phyloP scores from a whole-genome alignment of 805 yeast species.

The Pichia deserticola region DNA sequence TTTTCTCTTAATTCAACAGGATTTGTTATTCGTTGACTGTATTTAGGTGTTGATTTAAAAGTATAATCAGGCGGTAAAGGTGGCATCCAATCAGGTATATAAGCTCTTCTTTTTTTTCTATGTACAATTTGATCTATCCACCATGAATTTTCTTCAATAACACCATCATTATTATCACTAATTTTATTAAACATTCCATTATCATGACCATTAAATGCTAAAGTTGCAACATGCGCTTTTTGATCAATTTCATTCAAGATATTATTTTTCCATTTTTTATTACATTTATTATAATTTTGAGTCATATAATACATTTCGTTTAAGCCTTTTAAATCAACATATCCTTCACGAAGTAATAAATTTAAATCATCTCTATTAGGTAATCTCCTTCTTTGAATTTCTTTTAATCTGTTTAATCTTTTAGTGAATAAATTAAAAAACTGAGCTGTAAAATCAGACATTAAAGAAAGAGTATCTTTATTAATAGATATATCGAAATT shows the following conservation, averaged over 20 bases:
- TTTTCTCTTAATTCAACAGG: conserved; percentile 63
- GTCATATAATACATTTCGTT: conserved; percentile 21
- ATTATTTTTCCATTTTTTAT: conserved; percentile 9
- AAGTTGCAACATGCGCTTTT: background rate
- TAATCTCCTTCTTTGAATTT: conserved; percentile 51
- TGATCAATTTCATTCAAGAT: conserved; percentile 6
- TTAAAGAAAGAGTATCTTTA: background rate
- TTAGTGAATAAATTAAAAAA: conserved; percentile 33
- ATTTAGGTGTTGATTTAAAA: conserved; percentile 69
- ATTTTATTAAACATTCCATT: conserved; percentile 4
- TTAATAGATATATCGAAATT: background rate
- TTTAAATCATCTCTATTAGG: conserved; percentile 47
- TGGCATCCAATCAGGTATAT: conserved; percentile 75
- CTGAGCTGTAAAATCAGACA: conserved; percentile 21
- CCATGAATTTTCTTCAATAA: background rate
- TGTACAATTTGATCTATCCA: conserved; percentile 12
- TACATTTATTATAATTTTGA: conserved; percentile 19
- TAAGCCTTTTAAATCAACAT: conserved; percentile 34
- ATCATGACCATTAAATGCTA: conserved; percentile 1
- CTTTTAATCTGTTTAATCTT: conserved; percentile 43
- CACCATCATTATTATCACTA: conserved; percentile 4
- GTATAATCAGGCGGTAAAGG: conserved; percentile 92
- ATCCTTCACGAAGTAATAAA: conserved; percentile 36
- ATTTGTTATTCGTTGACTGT: conserved; percentile 53
- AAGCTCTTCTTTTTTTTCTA: conserved; percentile 25